These are phyloP conservation scores for Pyrenophora graminea DNA, from an alignment of 2,329 filamentous ascomycete species.

Conservation along the genomic window DNA sequence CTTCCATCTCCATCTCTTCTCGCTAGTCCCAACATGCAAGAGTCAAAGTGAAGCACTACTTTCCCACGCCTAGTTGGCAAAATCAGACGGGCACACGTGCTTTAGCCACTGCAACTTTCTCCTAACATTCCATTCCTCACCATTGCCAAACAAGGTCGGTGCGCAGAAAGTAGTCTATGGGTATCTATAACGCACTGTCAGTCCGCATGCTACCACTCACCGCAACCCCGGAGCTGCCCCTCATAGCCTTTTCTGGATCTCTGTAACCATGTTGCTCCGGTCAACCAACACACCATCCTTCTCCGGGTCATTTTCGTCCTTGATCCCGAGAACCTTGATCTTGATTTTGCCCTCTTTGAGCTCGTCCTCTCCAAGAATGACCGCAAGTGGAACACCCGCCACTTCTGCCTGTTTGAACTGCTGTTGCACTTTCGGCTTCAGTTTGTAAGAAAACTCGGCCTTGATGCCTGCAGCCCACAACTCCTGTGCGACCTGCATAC, in stretches of 20 bases:
- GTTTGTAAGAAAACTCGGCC: slow-evolving; percentile 87
- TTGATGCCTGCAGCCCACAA: slow-evolving; percentile 90
- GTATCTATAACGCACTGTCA: slow-evolving; percentile 9
- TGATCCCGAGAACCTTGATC: slow-evolving; percentile 81
- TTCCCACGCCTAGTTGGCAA: too few species aligned
- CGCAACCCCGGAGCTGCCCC: slow-evolving; percentile 20
- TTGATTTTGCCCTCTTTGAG: slow-evolving; percentile 80
- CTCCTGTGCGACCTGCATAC: slow-evolving; percentile 75
- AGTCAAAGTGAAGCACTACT: too few species aligned
- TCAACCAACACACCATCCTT: slow-evolving; percentile 83
- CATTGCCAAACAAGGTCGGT: background rate
- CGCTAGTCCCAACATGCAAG: too few species aligned
- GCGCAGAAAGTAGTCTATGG: slow-evolving; percentile 15
- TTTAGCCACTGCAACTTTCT: background rate
- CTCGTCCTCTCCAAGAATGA: slow-evolving; percentile 92
- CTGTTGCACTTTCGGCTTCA: slow-evolving; percentile 82
- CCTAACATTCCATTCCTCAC: background rate
- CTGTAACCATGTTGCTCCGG: slow-evolving; percentile 64
- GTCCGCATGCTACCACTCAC: background rate
- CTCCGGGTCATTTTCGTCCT: slow-evolving; percentile 77
- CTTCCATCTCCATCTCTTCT: too few species aligned
- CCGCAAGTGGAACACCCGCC: slow-evolving; percentile 77
- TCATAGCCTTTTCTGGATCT: slow-evolving; percentile 61
- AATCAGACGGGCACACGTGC: background rate
- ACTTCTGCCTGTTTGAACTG: slow-evolving; percentile 91